phyloP scores from a whole-genome alignment of 2,329 filamentous ascomycete species.

The Oidium heveae region DNA sequence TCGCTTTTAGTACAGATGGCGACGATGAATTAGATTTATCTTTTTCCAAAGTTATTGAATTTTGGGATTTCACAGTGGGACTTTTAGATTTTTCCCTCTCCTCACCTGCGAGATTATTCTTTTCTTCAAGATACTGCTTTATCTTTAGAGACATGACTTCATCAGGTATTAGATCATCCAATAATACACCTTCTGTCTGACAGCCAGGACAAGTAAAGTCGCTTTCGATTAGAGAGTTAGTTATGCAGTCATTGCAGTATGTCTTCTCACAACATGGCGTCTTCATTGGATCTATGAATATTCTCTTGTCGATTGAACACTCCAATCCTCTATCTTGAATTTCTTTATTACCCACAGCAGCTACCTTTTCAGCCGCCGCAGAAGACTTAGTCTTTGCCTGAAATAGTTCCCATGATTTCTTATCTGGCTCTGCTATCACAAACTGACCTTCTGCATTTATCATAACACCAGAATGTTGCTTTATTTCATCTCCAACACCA shows the following conservation, averaged over 20 bases:
- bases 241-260: slow-evolving; percentile 99
- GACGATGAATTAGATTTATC: slow-evolving; percentile 9
- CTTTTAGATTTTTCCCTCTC: slow-evolving; percentile 24
- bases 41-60: slow-evolving; percentile 12
- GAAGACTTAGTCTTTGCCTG: slow-evolving; percentile 81
- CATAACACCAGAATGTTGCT: slow-evolving; percentile 78
- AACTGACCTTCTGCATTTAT: slow-evolving; percentile 94
- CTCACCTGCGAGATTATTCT: slow-evolving; percentile 18
- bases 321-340: slow-evolving; percentile 69
- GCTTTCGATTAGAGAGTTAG: slow-evolving; percentile 93
- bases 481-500: slow-evolving; percentile 53
- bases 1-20: slow-evolving; percentile 6
- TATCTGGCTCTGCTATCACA: slow-evolving; percentile 87
- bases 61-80: slow-evolving; percentile 15
- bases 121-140: slow-evolving; percentile 41
- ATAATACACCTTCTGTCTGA: slow-evolving; percentile 68
- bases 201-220: slow-evolving; percentile 91
- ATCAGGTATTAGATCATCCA: slow-evolving; percentile 73
- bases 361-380: slow-evolving; percentile 56
- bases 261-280: slow-evolving; percentile 96
- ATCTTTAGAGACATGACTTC: slow-evolving; percentile 57
- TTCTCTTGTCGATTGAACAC: slow-evolving; percentile 88
- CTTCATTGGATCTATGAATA: slow-evolving; percentile 97
- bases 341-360: slow-evolving; percentile 58
- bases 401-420: slow-evolving; percentile 88